Evolutionary conservation across 495 filamentous ascomycete species (phyloP).

Genomic region (Oleoguttula mirabilis): DNA sequence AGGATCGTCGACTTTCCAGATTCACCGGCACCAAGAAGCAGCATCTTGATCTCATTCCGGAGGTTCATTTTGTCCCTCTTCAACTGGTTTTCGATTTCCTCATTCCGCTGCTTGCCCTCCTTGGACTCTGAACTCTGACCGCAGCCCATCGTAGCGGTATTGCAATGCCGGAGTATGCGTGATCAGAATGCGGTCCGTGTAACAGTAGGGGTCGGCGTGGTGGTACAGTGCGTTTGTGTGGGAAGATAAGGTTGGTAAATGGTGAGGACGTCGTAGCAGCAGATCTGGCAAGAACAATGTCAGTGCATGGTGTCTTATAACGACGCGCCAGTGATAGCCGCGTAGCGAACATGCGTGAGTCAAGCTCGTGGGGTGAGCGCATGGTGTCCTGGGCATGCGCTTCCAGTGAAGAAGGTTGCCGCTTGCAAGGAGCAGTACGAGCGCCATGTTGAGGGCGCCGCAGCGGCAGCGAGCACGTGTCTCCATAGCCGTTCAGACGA

Average conservation of each 20-base stretch:
- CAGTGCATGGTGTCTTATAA: not conserved
- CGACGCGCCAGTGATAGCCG: not conserved
- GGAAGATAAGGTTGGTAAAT: not conserved
- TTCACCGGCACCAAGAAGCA: conserved; percentile 96
- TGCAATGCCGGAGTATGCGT: not conserved
- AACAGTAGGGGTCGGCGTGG: not conserved
- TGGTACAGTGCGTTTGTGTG: not conserved
- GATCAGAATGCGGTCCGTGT: no score
- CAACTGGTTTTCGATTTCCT: conserved; percentile 98
- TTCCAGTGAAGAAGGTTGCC: no score
- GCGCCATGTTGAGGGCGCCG: no score
- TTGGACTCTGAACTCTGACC: conserved; percentile 99
- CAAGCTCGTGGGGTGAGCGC: no score
- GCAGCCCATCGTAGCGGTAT: conserved; percentile 80
- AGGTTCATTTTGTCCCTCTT: conserved; percentile 92
- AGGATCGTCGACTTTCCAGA: conserved; percentile 98
- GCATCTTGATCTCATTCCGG: conserved; percentile 98
- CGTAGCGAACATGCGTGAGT: no score
- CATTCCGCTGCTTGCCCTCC: conserved; percentile 95
- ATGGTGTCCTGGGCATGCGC: no score
- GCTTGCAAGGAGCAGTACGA: no score
- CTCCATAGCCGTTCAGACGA: no score
- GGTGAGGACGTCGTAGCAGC: not conserved
- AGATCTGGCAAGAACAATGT: not conserved
- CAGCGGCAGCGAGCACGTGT: no score